phyloP scores from a whole-genome alignment of 1,284 basidiomycete genomes.

The Prillingera fragicola region DNA sequence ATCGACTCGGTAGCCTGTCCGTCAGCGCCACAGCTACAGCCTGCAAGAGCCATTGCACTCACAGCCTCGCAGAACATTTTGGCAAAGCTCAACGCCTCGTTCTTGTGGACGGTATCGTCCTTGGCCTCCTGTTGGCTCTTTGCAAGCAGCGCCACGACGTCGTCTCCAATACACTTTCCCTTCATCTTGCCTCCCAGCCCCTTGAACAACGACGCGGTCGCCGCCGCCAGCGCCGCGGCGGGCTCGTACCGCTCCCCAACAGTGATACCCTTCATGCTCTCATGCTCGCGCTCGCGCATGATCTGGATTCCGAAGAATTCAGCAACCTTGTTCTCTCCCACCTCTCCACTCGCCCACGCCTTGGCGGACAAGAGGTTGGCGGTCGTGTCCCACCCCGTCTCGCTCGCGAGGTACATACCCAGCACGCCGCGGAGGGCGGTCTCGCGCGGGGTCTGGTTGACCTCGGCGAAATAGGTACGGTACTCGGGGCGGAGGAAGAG shows the following conservation, averaged over 20 bases:
- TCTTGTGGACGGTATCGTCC: constrained; percentile 3
- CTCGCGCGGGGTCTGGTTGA: constrained; percentile 15
- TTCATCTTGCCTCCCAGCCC: constrained; percentile 13
- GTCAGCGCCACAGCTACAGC: constrained; percentile 1
- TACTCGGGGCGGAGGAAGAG: constrained; percentile 20
- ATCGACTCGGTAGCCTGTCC: constrained; percentile 10
- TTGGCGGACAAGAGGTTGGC: constrained; percentile 23
- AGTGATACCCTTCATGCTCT: constrained; percentile 25
- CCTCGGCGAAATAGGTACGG: constrained; percentile 20
- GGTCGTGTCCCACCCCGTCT: constrained; percentile 19
- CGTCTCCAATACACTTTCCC: constrained; percentile 26
- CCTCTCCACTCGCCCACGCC: constrained; percentile 19
- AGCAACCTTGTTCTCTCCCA: constrained; percentile 20
- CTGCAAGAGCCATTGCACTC: not conserved
- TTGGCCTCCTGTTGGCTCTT: too few species aligned
- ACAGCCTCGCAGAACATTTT: constrained; percentile 22
- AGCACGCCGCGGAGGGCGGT: constrained; percentile 28
- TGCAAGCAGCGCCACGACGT: constrained; percentile 14
- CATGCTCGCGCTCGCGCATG: constrained; percentile 30
- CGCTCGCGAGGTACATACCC: constrained; percentile 30
- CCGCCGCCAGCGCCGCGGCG: constrained; percentile 16
- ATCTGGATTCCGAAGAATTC: constrained; percentile 31
- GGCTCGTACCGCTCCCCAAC: constrained; percentile 29
- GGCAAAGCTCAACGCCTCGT: constrained; percentile 12
- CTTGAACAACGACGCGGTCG: constrained; percentile 18